These are phyloP conservation scores for Haplographium delicatum DNA, from an alignment of 495 filamentous ascomycete species.

Conservation along the genomic window DNA sequence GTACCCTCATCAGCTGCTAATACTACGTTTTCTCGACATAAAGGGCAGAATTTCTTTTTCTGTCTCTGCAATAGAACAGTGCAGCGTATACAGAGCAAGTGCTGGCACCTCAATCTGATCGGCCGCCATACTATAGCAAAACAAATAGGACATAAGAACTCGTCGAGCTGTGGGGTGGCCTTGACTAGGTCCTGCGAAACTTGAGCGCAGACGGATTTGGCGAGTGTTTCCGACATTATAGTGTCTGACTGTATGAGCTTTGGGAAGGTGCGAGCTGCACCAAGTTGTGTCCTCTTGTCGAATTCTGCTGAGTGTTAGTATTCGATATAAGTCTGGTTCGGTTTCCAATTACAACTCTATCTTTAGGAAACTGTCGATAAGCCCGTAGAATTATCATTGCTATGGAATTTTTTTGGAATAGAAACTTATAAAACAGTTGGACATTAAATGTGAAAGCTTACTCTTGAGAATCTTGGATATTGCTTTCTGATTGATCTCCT, in stretches of 20 bases:
- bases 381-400: too few relatives aligned
- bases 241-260: slow-evolving; percentile 40
- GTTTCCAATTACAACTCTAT: too few relatives aligned
- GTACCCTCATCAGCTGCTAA: slow-evolving; percentile 52
- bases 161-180: slow-evolving; percentile 63
- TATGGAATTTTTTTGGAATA: neutral
- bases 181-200: slow-evolving; percentile 58
- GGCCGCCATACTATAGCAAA: slow-evolving; percentile 61
- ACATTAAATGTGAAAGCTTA: slow-evolving; percentile 28
- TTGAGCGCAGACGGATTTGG: slow-evolving; percentile 61
- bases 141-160: slow-evolving; percentile 73
- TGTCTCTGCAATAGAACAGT: slow-evolving; percentile 63
- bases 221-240: slow-evolving; percentile 51
- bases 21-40: slow-evolving; percentile 59
- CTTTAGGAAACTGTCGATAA: too few relatives aligned
- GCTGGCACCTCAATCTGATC: slow-evolving; percentile 56
- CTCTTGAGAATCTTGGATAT: slow-evolving; percentile 76
- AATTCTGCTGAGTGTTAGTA: too few relatives aligned
- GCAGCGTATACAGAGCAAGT: slow-evolving; percentile 70
- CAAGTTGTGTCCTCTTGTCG: slow-evolving; percentile 68
- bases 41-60: slow-evolving; percentile 54
- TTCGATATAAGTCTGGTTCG: too few relatives aligned
- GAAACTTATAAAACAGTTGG: neutral
- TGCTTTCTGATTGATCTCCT: slow-evolving; percentile 65
- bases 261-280: slow-evolving; percentile 49